These are phyloP conservation scores for Kockiozyma suomiensis DNA, from an alignment of 805 yeast genomes.

Conservation along the genomic window DNA sequence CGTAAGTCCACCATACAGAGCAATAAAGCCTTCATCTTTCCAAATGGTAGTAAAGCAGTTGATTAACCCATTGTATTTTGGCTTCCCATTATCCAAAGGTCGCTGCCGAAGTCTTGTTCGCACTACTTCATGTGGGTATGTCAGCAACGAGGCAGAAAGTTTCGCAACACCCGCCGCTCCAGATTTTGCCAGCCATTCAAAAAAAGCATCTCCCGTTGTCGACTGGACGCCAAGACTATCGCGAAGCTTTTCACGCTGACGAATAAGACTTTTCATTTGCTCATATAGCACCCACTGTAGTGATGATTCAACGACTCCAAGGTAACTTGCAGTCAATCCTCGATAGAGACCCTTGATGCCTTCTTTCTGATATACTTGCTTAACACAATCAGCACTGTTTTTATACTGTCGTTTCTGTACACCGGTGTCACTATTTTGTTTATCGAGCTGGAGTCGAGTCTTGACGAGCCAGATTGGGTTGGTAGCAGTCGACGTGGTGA, in stretches of 20 bases:
- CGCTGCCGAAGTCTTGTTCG: conserved; percentile 95
- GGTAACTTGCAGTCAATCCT: conserved; percentile 91
- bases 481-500: conserved; percentile 92
- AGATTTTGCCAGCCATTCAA: conserved; percentile 93
- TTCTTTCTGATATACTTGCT: conserved; percentile 68
- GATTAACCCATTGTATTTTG: conserved; percentile 84
- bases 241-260: conserved; percentile 48
- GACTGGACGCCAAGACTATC: conserved; percentile 43
- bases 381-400: conserved; percentile 83
- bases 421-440: conserved; percentile 51
- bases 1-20: conserved; percentile 97
- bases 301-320: conserved; percentile 91
- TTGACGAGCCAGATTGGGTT: conserved; percentile 98
- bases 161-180: conserved; percentile 98
- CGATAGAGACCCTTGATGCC: conserved; percentile 80
- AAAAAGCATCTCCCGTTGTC: conserved; percentile 59
- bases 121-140: conserved; percentile 97
- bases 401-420: conserved; percentile 58
- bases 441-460: conserved; percentile 91
- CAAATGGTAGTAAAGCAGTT: conserved; percentile 85
- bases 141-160: conserved; percentile 84
- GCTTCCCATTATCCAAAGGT: conserved; percentile 75
- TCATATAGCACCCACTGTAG: conserved; percentile 96
- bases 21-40: conserved; percentile 87
- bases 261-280: conserved; percentile 79